Evolutionary conservation across 1,284 basidiomycete species (phyloP), one percentile per base, ranked within the genome.

Genomic region (Cutaneotrichosporon curvatum): DNA sequence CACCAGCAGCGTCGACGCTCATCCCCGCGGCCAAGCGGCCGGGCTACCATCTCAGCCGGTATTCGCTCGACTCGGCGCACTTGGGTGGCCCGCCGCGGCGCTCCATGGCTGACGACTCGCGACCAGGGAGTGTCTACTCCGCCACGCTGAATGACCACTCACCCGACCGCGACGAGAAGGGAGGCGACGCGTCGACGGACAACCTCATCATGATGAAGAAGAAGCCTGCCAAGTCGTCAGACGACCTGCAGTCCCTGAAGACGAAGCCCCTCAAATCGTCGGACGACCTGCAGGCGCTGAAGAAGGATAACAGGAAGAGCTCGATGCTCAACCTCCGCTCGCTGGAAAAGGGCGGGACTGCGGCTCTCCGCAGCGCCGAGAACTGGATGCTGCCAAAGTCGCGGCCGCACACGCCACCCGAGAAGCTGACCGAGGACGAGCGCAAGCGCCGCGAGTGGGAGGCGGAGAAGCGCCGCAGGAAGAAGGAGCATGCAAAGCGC

Each of bases 11-110:
- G 8, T 76, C 76, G 18, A 74, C 74, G 19, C 71, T 87, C 16
- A 81, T 79, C 18, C 83, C 85, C 9, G 78, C 81, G 46, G 71
- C 81, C n/a, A 79, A 79, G 57, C 71, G 81, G 30, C 78, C 81
- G 4, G 84, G 84, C 7, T 87, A 81, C 61, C 78, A 78, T 51
- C 69, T 87, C 2, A 80, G 79, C 15, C 73, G 84, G 72, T 84
- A 70, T 54, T 59, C 58, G 6, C 39, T 63, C 5, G 56, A 57
- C 3, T 53, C 20, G 2, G 8, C 31, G n/a, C 40, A 25, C 2
- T 5, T 12, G n/a, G n/a, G n/a, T n/a, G n/a, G n/a, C n/a, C n/a
- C n/a, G n/a, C n/a, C n/a, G n/a, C 23, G 9, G 4, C 39, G 11
- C 8, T 4, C 28, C 25, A 28, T 36, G 35, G n/a, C 3, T 18